Evolutionary conservation across 495 filamentous ascomycete species (phyloP), one percentile per base, ranked within the genome.

Genomic region (Tetracladium setigerum): DNA sequence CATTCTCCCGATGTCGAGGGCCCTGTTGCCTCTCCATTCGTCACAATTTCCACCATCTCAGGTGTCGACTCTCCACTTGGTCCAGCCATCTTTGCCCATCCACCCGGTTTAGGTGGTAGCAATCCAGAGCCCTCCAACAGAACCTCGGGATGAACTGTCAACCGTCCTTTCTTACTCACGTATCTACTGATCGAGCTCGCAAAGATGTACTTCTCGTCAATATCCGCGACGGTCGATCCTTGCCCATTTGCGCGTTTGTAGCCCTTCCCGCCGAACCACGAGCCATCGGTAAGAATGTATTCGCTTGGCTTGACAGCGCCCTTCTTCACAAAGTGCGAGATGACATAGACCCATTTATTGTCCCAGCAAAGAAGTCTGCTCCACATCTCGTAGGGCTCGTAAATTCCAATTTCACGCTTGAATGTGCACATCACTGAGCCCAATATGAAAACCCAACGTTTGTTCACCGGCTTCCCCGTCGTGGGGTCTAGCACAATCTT

Each of bases 101-200:
- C 62, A 45, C 74, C 74, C 67, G 59, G 79, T 63, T 59, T 67
- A 50, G 43, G 62, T 62, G 49, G 73, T 15, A 97, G 67, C 58
- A 95, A 65, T 9, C 79, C 78, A 32, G 77, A 78, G 33, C 81
- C 74, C 38, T 74, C 66, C 12, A 96, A 68, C 11, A 92, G 72
- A 27, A 84, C 67, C 62, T 91, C 88, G 6, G 91, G 88, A 32
- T 87, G 76, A 6, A 96, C 76, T 6, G 91, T 98, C 52, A 90
- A 66, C 14, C 92, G 70, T 57, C 60, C 81, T 54, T 65, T 66
- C 64, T 81, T 81, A 34, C 78, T 63, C 4, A 80, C 77, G 56
- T 81, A 81, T 52, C 77, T 74, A 41, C 71, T 67, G 19, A 81
- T 60, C 10, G 69, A 70, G 4, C 68, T 74, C 27, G 75, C 75